Base-by-base conservation (phyloP, 1,284 basidiomycete genomes). In the Marasmius oreades region DNA sequence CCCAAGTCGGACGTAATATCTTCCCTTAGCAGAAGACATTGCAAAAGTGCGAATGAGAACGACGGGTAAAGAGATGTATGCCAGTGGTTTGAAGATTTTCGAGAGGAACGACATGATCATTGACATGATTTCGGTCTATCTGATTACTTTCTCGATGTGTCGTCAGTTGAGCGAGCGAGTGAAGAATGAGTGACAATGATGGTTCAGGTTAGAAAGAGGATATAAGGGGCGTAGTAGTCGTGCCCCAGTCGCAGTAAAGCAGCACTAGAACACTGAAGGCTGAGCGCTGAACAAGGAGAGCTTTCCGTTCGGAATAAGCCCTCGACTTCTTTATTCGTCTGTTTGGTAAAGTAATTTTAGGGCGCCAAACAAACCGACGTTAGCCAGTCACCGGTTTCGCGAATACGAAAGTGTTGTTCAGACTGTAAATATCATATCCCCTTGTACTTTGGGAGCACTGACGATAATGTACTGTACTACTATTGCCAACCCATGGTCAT, bases 1-100 rank as follows among this genome's bases (percentile, higher is more conserved):
- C 10, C 80, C 78, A 43, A 88, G 70, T 59, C 90, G 85, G 65
- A 89, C 81, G 73, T 92, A 93, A 69, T 90, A 92, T 55, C 83
- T 78, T 39, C 77, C 80, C 52, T 77, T 63, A 16, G 84, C 79
- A 1, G 82, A 84, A 5, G 74, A 66, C 34, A 78, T 73, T 7
- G 85, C 77, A 56, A 88, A 72, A 47, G 80, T 78, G 54, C 82
- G 82, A 39, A 88, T 73, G 53, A 88, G 67, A 63, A 88, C 74
- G 61, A 82, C 66, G 1, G 88, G 89, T 39, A 90, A 74, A 26
- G 88, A 89, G 59, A 90, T 63, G 64, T 90, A 91, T 50, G 85
- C 88, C 52, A 90, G 69, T 8, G 88, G 85, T 67, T 82, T 86
- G 69, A 89, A 67, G 61, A 90, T 57, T 45, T 73, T 73, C 45